Evolutionary conservation across 345 rosid species (phyloP), one percentile per base, ranked within the genome.

Genomic region (Populus nigra): DNA sequence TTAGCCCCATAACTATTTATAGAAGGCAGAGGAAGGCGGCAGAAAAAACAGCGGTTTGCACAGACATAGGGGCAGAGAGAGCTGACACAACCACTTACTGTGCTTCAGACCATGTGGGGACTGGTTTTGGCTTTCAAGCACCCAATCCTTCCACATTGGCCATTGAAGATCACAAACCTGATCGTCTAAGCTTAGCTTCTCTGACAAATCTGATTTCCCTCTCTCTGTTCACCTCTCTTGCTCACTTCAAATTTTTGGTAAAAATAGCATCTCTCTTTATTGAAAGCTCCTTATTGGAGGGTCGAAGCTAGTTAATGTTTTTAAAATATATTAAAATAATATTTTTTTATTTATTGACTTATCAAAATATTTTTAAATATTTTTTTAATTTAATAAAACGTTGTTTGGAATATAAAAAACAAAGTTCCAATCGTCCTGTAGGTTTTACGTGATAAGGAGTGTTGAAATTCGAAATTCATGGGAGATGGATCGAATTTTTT

Each of bases 71-170:
- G 68, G 35, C 36, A 75, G 45, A 41, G 61, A 1, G 25, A 18
- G 41, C 9, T 31, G 39, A n/a, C 20, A 55, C 35, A 20, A 22
- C 23, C 59, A 59, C 20, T 66, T 41, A 22, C 71, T 78, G n/a
- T 27, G 73, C 73, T 81, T 23, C 69, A 74, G 77, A 75, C 68
- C 81, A 82, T 77, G 86, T 77, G 83, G 85, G 77, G 76, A 82
- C 81, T 85, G 73, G 31, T 73, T 81, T 74, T 66, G 66, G 79
- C 81, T 73, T 77, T 79, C n/a, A 65, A 76, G 68, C 73, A 66
- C 76, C 81, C 81, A 77, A 82, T 84, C 79, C 79, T 73, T 63
- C 31, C 73, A 77, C 82, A 78, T 83, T 74, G 83, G 82, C 84
- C 86, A 73, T 68, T 68, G 81, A 31, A 72, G 68, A 68, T 77